Conservation (phyloP, 2,329 filamentous ascomycete species). For the Cercospora berteroae region DNA sequence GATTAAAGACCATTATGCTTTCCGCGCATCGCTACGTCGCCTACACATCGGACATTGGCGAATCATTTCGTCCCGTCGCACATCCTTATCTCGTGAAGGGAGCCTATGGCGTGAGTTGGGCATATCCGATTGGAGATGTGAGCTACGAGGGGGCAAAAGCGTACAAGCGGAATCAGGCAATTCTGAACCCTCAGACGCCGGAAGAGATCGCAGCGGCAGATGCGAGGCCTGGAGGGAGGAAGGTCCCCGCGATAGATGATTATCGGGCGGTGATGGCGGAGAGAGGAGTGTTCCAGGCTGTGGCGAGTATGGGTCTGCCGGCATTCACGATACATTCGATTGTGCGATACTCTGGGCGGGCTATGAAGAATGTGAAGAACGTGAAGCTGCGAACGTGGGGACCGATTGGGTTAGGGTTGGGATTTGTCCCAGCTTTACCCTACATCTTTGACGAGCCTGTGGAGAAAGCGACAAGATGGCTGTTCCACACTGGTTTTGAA, state of each 20-base stretch:
- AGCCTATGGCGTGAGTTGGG: slow-evolving; percentile 90
- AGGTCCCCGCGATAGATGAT: slow-evolving; percentile 75
- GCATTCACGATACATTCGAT: slow-evolving; percentile 93
- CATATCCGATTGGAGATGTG: slow-evolving; percentile 88
- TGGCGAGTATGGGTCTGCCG: slow-evolving; percentile 91
- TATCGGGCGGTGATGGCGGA: slow-evolving; percentile 89
- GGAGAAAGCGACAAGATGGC: slow-evolving; percentile 85
- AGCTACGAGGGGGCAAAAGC: slow-evolving; percentile 92
- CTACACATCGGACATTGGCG: slow-evolving; percentile 92
- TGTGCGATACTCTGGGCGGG: slow-evolving; percentile 80
- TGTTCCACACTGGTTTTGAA: slow-evolving; percentile 79
- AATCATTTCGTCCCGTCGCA: slow-evolving; percentile 90
- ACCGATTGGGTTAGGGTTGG: slow-evolving; percentile 73
- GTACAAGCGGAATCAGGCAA: slow-evolving; percentile 79
- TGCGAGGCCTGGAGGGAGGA: slow-evolving; percentile 16
- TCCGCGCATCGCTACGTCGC: slow-evolving; percentile 94
- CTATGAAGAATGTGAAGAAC: slow-evolving; percentile 82
- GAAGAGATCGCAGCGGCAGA: slow-evolving; percentile 37
- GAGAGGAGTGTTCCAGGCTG: slow-evolving; percentile 80
- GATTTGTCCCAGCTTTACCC: slow-evolving; percentile 75
- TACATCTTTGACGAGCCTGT: slow-evolving; percentile 88
- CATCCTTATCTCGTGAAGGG: slow-evolving; percentile 77
- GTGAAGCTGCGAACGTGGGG: slow-evolving; percentile 74
- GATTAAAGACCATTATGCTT: slow-evolving; percentile 65
- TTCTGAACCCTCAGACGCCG: slow-evolving; percentile 63